A percentile compares a stretch with the other conserved stretches of the same genome.
phyloP scores from a whole-genome alignment of 139 green algal genomes.

The Limnomonas spitsbergensis region DNA sequence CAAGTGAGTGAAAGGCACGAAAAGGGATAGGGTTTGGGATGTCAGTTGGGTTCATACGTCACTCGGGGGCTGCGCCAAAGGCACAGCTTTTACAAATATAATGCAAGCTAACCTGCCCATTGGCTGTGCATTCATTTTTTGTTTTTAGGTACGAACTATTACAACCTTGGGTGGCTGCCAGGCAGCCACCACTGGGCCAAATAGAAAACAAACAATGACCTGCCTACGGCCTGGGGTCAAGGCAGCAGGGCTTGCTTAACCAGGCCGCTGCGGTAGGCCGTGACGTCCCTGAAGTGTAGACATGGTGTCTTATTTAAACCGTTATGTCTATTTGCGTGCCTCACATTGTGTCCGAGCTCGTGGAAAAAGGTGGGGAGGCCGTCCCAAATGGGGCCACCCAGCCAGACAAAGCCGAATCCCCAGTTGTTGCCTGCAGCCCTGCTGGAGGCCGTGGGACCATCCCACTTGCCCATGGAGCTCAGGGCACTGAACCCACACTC shows the following conservation, averaged over 20 bases:
- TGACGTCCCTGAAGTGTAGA: background rate
- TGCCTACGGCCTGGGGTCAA: background rate
- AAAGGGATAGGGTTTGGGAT: too few relatives aligned
- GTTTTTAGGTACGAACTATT: background rate
- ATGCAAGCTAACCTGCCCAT: too few relatives aligned
- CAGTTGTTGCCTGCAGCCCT: background rate
- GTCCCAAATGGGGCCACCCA: background rate
- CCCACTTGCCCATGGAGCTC: background rate
- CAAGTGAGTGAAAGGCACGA: too few relatives aligned
- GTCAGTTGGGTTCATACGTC: background rate
- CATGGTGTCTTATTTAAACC: too few relatives aligned
- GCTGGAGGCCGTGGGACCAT: background rate
- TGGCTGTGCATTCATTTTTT: too few relatives aligned
- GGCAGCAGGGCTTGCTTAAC: background rate
- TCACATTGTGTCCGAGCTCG: background rate
- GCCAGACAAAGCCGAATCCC: background rate
- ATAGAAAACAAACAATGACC: background rate
- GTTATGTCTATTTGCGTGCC: too few relatives aligned
- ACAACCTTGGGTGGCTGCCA: background rate
- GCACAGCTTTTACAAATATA: background rate
- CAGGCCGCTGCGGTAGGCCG: too few relatives aligned
- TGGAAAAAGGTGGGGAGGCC: background rate
- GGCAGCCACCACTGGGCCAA: background rate
- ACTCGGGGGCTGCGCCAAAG: background rate
- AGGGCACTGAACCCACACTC: background rate